Evolutionary conservation across 179 eudicot genomes (phyloP).

Genomic region (Gypsophila paniculata): DNA sequence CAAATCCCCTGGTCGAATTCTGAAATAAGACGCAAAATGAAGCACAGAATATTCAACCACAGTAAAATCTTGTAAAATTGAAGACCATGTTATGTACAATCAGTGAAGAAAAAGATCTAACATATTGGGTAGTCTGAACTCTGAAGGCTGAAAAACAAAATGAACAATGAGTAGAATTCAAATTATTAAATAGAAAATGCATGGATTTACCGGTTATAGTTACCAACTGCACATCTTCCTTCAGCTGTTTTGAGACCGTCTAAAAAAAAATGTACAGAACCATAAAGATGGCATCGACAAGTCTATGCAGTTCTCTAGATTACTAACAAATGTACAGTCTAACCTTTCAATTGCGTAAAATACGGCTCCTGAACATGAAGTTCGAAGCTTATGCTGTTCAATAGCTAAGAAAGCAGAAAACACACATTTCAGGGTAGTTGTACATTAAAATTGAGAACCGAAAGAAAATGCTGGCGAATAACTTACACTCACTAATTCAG

Average conservation of each 20-base stretch:
- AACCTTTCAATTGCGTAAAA: slow-evolving; percentile 76
- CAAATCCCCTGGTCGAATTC: slow-evolving; percentile 59
- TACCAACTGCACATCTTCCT: slow-evolving; percentile 90
- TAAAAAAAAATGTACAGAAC: slow-evolving; percentile 26
- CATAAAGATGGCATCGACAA: neutral
- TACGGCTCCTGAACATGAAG: slow-evolving; percentile 91
- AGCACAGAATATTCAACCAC: neutral
- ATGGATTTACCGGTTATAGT: slow-evolving; percentile 55
- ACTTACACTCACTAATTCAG: slow-evolving; percentile 53
- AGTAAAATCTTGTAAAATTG: neutral
- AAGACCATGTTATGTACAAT: slow-evolving; percentile 9
- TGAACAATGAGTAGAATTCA: neutral
- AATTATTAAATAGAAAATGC: neutral
- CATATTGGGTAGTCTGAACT: neutral
- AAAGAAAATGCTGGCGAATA: slow-evolving; percentile 14
- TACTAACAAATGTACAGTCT: neutral
- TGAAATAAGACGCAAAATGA: slow-evolving; percentile 13
- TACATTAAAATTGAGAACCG: neutral
- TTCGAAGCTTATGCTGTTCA: slow-evolving; percentile 54
- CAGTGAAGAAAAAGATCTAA: neutral
- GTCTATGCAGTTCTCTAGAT: neutral
- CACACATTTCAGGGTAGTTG: neutral
- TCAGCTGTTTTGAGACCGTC: slow-evolving; percentile 81
- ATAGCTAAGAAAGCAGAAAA: slow-evolving; percentile 36
- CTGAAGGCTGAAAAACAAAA: neutral